Conservation (phyloP, 2,329 filamentous ascomycete species). For the Pezicula neosporulosa region DNA sequence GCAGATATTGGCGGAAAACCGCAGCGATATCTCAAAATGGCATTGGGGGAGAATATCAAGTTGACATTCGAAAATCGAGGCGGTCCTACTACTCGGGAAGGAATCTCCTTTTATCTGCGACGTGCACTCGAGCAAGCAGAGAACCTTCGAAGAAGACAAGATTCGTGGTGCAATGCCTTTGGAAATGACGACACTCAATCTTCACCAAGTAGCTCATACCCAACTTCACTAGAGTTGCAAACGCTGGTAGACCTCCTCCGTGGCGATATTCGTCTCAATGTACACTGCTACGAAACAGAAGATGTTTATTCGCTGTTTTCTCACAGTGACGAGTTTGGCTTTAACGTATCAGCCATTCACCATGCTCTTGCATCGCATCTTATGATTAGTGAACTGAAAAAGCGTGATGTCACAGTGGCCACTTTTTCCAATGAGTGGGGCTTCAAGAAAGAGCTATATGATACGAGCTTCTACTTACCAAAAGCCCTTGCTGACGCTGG, state of each 20-base stretch:
- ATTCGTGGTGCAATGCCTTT: not conserved
- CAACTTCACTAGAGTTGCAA: not conserved
- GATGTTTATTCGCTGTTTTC: not conserved
- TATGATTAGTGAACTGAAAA: no score
- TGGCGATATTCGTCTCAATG: not conserved
- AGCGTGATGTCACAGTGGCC: no score
- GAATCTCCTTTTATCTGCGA: not conserved
- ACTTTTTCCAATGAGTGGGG: no score
- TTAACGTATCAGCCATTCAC: not conserved
- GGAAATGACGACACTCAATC: not conserved
- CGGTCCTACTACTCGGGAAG: not conserved
- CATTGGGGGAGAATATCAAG: not conserved
- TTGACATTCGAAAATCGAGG: not conserved
- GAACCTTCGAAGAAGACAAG: not conserved
- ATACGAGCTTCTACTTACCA: no score
- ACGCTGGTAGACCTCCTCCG: not conserved
- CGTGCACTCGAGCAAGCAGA: not conserved
- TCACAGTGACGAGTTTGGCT: not conserved
- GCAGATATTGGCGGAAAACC: not conserved
- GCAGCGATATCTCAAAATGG: not conserved
- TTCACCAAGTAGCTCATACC: not conserved
- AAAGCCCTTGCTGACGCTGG: no score
- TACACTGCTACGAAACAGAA: not conserved
- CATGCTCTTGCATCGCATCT: not conserved
- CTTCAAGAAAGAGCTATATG: no score